Conservation (phyloP, 1,284 basidiomycete species). For the Sparassis latifolia region DNA sequence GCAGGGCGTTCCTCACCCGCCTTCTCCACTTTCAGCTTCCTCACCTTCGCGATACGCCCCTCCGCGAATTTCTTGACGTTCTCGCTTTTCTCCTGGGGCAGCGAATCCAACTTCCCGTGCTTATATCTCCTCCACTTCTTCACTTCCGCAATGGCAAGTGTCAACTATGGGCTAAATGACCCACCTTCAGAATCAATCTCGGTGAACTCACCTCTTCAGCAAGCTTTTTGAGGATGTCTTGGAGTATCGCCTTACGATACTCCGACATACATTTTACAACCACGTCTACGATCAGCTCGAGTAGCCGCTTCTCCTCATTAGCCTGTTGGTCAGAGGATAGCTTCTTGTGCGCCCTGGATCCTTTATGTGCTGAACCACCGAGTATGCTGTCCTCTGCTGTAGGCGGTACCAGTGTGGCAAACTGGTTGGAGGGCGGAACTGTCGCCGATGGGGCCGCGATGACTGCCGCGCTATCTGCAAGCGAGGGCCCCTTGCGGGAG, state of each 20-base stretch:
- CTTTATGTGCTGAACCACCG: slow-evolving; percentile 22
- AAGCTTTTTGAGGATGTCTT: slow-evolving; percentile 89
- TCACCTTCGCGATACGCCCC: slow-evolving; percentile 73
- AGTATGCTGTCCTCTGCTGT: background rate
- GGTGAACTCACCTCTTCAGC: slow-evolving; percentile 75
- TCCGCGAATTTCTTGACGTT: slow-evolving; percentile 96
- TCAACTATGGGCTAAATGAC: slow-evolving; percentile 42
- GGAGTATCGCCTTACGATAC: slow-evolving; percentile 74
- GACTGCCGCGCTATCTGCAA: slow-evolving; percentile 3
- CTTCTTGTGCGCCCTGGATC: slow-evolving; percentile 36
- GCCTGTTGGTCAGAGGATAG: slow-evolving; percentile 47
- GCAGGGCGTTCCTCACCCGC: slow-evolving; percentile 1
- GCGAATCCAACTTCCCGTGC: slow-evolving; percentile 60
- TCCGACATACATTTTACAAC: slow-evolving; percentile 93
- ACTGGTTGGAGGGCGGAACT: background rate
- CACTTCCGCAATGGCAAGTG: slow-evolving; percentile 82
- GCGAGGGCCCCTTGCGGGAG: no score
- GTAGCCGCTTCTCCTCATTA: slow-evolving; percentile 76
- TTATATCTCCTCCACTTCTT: slow-evolving; percentile 81
- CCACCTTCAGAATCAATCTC: no score
- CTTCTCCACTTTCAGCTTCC: slow-evolving; percentile 54
- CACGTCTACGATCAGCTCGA: slow-evolving; percentile 81
- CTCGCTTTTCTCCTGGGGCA: slow-evolving; percentile 80
- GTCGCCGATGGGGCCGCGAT: slow-evolving; percentile 29
- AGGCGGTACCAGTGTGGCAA: background rate